A percentile compares a stretch with the other conserved stretches of the same genome.
Evolutionary conservation across 2,329 filamentous ascomycete species (phyloP).

Genomic region (Nakataea oryzae): DNA sequence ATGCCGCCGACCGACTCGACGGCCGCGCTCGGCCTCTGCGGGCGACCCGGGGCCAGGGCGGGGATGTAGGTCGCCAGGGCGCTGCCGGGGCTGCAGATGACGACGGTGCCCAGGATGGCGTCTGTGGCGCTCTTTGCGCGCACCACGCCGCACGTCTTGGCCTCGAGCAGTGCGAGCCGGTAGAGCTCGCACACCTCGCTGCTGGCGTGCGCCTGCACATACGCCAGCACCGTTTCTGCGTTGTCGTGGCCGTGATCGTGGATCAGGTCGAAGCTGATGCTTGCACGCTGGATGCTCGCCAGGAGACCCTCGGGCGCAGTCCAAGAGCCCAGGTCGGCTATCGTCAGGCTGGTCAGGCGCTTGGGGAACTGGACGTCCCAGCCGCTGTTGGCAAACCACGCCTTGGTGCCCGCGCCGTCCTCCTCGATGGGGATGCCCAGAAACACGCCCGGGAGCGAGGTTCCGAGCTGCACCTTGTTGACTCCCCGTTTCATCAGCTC

Average conservation of each 20-base stretch:
- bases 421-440: slow-evolving; percentile 63
- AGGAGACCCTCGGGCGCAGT: slow-evolving; percentile 65
- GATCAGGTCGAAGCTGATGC: slow-evolving; percentile 73
- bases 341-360: slow-evolving; percentile 55
- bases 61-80: slow-evolving; percentile 61
- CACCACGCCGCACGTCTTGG: slow-evolving; percentile 68
- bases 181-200: slow-evolving; percentile 75
- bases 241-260: slow-evolving; percentile 59
- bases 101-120: slow-evolving; percentile 62
- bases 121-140: slow-evolving; percentile 64
- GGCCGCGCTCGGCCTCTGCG: slow-evolving; percentile 21
- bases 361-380: slow-evolving; percentile 64
- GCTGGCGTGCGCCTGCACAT: slow-evolving; percentile 64
- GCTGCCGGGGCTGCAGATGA: slow-evolving; percentile 65
- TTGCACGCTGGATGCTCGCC: slow-evolving; percentile 60
- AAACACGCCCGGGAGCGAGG: slow-evolving; percentile 74
- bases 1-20: slow-evolving; percentile 50
- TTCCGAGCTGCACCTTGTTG: slow-evolving; percentile 73
- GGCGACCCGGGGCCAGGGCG: slow-evolving; percentile 37
- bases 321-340: slow-evolving; percentile 65
- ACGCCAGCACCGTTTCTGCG: slow-evolving; percentile 60
- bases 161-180: slow-evolving; percentile 60
- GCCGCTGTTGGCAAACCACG: slow-evolving; percentile 84
- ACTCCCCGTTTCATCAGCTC: slow-evolving; percentile 61
- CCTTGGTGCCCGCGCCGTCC: slow-evolving; percentile 32